phyloP scores from a whole-genome alignment of 768 basidiomycete genomes.

The Tricholoma bakamatsutake region DNA sequence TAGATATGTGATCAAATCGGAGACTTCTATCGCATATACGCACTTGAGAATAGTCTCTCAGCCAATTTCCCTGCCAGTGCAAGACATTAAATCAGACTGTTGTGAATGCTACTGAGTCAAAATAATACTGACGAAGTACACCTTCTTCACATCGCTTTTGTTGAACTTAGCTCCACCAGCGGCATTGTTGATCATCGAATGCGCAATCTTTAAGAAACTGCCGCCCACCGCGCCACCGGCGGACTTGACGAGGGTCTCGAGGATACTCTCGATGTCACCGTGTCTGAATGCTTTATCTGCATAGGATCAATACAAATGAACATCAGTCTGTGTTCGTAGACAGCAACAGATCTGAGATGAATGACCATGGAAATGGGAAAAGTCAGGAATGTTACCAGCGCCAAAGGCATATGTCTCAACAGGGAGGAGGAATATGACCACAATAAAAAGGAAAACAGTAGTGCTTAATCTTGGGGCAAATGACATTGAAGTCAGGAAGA shows the following conservation, averaged over 20 bases:
- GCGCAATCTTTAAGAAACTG: slow-evolving; percentile 47
- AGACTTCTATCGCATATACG: neutral
- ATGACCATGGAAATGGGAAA: slow-evolving; percentile 56
- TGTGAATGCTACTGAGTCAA: neutral
- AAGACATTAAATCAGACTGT: neutral
- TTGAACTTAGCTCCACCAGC: slow-evolving; percentile 54
- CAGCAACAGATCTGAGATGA: neutral
- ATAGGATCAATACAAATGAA: slow-evolving; percentile 1
- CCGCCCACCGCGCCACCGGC: slow-evolving; percentile 40
- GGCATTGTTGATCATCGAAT: slow-evolving; percentile 37
- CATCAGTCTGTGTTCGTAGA: neutral
- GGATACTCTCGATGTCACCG: slow-evolving; percentile 70
- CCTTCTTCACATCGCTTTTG: slow-evolving; percentile 60
- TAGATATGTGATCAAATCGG: slow-evolving; percentile 1
- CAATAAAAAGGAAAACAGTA: slow-evolving; percentile 29
- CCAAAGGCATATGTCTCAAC: slow-evolving; percentile 46
- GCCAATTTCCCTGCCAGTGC: slow-evolving; percentile 52
- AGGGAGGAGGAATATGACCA: slow-evolving; percentile 38
- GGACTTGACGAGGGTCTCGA: slow-evolving; percentile 53
- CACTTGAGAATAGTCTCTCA: slow-evolving; percentile 65
- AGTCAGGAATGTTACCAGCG: slow-evolving; percentile 68
- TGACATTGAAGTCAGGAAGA: slow-evolving; percentile 16
- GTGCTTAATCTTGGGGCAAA: slow-evolving; percentile 23
- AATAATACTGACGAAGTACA: slow-evolving; percentile 47
- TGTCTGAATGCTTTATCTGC: slow-evolving; percentile 69